phyloP scores from a whole-genome alignment of 208 protist genomes.

The Acanthamoeba triangularis region DNA sequence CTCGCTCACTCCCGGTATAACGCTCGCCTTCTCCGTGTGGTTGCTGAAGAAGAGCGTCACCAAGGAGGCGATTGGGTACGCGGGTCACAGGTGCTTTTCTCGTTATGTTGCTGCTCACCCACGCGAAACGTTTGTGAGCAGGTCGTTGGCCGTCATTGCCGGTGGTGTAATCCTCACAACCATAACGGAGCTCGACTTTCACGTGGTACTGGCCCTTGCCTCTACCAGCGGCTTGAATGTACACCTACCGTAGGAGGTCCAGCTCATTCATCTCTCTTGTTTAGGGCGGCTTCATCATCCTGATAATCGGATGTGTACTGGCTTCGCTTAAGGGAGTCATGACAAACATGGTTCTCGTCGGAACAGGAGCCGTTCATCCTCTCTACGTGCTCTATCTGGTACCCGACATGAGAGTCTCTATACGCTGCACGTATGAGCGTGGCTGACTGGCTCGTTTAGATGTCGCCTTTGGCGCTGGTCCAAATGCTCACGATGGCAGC shows the following conservation, averaged over 20 bases:
- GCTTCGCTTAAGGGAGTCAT: constrained; percentile 72
- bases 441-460: not conserved
- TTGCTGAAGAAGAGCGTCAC: constrained; percentile 65
- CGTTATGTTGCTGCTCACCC: not conserved
- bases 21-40: constrained; percentile 52
- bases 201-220: not conserved
- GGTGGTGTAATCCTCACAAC: constrained; percentile 72
- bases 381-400: constrained; percentile 69
- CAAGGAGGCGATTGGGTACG: not conserved
- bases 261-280: not conserved
- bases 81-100: not conserved
- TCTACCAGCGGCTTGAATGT: not conserved
- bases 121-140: not conserved
- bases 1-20: constrained; percentile 79
- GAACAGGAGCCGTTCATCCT: constrained; percentile 61
- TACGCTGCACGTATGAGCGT: not conserved
- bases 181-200: constrained; percentile 55
- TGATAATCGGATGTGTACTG: constrained; percentile 49
- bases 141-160: constrained; percentile 66
- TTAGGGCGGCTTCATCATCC: constrained; percentile 62
- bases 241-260: no score
- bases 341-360: constrained; percentile 75
- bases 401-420: not conserved
- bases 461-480: constrained; percentile 39
- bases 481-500: constrained; percentile 26